Conservation (phyloP, 106 monocot species). For the Platanthera guangdongensis region DNA sequence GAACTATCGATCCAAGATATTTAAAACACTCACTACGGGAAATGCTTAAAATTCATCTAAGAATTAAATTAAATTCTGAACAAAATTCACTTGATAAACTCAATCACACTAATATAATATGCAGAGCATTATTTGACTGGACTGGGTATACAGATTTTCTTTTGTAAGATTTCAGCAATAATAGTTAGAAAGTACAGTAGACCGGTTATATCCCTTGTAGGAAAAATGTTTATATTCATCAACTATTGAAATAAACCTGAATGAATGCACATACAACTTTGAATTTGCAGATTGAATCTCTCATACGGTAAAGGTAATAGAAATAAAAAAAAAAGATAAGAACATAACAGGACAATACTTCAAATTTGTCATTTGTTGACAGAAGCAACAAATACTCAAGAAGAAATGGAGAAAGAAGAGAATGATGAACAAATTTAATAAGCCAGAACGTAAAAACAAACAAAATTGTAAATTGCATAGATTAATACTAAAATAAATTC, state of each 20-base stretch:
- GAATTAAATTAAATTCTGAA: background rate
- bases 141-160: background rate
- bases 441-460: background rate
- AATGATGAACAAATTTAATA: background rate
- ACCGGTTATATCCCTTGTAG: background rate
- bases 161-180: background rate
- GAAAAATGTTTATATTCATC: background rate
- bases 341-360: background rate
- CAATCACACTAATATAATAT: background rate
- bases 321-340: background rate
- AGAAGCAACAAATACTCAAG: background rate
- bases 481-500: background rate
- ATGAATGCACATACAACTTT: background rate
- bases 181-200: background rate
- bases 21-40: background rate
- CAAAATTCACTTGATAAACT: background rate
- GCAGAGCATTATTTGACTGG: background rate
- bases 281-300: background rate
- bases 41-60: background rate
- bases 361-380: background rate
- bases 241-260: background rate
- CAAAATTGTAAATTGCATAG: background rate
- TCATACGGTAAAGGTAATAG: background rate
- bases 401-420: background rate
- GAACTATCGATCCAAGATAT: too few relatives aligned